Percentiles rank a stretch among this genome's conserved stretches.
phyloP scores from a whole-genome alignment of 176 grass and related monocot genomes.

The Oryza brachyantha region DNA sequence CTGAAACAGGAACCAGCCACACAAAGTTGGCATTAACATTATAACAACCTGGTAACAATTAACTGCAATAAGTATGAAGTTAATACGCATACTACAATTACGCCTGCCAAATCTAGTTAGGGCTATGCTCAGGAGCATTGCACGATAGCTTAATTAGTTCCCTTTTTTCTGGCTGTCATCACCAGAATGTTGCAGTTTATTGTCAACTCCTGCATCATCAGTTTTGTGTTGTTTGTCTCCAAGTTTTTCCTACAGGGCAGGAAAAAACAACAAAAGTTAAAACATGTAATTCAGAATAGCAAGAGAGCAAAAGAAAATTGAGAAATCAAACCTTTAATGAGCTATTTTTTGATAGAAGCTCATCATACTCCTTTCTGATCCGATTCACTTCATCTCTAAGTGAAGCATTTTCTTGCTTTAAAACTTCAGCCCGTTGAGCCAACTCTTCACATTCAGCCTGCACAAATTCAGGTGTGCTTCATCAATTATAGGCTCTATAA shows the following conservation, averaged over 20 bases:
- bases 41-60: constrained; percentile 55
- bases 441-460: constrained; percentile 99
- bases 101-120: constrained; percentile 69
- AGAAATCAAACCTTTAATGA: constrained; percentile 64
- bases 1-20: constrained; percentile 59
- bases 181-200: constrained; percentile 49
- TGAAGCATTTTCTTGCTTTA: constrained; percentile 95
- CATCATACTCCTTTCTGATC: constrained; percentile 85
- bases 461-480: constrained; percentile 28
- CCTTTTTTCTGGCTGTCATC: constrained; percentile 53
- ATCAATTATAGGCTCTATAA: constrained; percentile 2
- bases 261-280: constrained; percentile 23
- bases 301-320: constrained; percentile 6
- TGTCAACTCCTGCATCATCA: constrained; percentile 57
- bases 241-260: constrained; percentile 68
- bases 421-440: constrained; percentile 72
- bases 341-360: constrained; percentile 74
- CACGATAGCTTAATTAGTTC: constrained; percentile 43
- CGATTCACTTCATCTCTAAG: constrained; percentile 80
- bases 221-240: constrained; percentile 54
- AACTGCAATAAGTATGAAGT: constrained; percentile 56
- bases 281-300: constrained; percentile 17
- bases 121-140: constrained; percentile 43
- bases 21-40: constrained; percentile 52
- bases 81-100: constrained; percentile 63